A percentile compares a stretch with the other conserved stretches of the same genome.
These are phyloP conservation scores for Lasiodiplodia sp. DNA, from an alignment of 2,329 filamentous ascomycete species.

Conservation along the genomic window DNA sequence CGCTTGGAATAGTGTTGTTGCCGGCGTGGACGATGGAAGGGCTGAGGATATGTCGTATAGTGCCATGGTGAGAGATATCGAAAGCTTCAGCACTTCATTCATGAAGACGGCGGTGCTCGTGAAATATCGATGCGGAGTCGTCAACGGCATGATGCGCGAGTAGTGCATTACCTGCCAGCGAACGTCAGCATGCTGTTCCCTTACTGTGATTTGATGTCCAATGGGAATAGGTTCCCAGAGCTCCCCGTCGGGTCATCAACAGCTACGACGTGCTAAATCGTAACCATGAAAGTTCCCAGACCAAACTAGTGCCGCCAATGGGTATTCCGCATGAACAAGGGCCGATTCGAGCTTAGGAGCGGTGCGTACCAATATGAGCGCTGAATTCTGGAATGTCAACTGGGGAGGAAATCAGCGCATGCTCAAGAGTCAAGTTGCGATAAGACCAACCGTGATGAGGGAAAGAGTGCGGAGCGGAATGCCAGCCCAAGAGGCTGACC, in stretches of 20 bases:
- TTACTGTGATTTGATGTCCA: neutral
- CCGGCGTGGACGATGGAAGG: constrained; percentile 78
- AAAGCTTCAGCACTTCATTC: constrained; percentile 90
- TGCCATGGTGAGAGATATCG: constrained; percentile 83
- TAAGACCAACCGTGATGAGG: constrained; percentile 64
- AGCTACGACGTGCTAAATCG: constrained; percentile 28
- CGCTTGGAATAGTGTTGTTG: constrained; percentile 79
- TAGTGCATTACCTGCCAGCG: constrained; percentile 84
- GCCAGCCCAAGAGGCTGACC: constrained; percentile 51
- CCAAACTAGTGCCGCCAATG: neutral
- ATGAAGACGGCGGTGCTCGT: constrained; percentile 93
- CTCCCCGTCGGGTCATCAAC: constrained; percentile 31
- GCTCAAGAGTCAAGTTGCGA: neutral
- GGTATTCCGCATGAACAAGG: neutral
- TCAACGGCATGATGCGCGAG: constrained; percentile 88
- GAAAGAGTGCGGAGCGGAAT: constrained; percentile 74
- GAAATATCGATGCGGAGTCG: constrained; percentile 85
- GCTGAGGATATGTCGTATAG: constrained; percentile 85
- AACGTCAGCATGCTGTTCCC: constrained; percentile 19
- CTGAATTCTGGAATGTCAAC: constrained; percentile 83
- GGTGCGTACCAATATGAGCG: constrained; percentile 71
- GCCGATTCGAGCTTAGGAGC: neutral
- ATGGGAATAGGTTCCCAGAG: neutral
- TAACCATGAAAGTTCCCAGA: neutral
- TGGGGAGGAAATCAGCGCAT: constrained; percentile 48